Evolutionary conservation across 176 grass and related monocot genomes (phyloP).

Genomic region (Avena sativa): DNA sequence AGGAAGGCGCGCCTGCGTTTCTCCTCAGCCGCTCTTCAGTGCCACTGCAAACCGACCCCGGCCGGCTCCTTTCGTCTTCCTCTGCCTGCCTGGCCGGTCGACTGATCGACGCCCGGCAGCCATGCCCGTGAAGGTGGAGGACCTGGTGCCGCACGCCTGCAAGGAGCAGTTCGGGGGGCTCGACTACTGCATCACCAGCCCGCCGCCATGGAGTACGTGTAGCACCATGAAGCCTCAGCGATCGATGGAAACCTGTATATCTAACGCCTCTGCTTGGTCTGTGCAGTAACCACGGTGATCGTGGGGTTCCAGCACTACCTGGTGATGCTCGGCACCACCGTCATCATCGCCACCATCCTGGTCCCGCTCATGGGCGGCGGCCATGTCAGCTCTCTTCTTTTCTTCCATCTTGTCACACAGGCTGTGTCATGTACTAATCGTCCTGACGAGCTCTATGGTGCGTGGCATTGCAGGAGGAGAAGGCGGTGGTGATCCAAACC

Average conservation of each 20-base stretch:
- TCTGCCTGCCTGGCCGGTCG: neutral
- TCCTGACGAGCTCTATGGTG: neutral
- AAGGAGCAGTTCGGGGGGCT: slow-evolving; percentile 75
- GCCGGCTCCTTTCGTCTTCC: neutral
- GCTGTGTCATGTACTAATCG: too few species aligned
- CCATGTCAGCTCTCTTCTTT: slow-evolving; percentile 40
- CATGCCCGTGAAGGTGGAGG: slow-evolving; percentile 64
- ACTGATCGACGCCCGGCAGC: neutral
- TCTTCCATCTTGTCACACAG: too few species aligned
- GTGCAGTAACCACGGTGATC: slow-evolving; percentile 61
- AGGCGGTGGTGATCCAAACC: slow-evolving; percentile 94
- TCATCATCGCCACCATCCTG: slow-evolving; percentile 84
- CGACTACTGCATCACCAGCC: slow-evolving; percentile 94
- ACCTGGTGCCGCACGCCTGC: slow-evolving; percentile 56
- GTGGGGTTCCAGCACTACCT: slow-evolving; percentile 95
- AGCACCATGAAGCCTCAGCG: neutral
- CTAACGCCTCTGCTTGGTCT: neutral
- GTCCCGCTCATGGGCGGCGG: slow-evolving; percentile 96
- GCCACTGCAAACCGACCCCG: neutral
- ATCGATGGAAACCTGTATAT: too few species aligned
- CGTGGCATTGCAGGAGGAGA: slow-evolving; percentile 66
- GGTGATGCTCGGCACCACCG: slow-evolving; percentile 96
- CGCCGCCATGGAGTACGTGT: slow-evolving; percentile 82
- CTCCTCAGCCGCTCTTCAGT: slow-evolving; percentile 29
- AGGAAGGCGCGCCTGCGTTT: neutral